Conservation (phyloP, 2,329 filamentous ascomycete genomes). For the Dactylella cylindrospora region DNA sequence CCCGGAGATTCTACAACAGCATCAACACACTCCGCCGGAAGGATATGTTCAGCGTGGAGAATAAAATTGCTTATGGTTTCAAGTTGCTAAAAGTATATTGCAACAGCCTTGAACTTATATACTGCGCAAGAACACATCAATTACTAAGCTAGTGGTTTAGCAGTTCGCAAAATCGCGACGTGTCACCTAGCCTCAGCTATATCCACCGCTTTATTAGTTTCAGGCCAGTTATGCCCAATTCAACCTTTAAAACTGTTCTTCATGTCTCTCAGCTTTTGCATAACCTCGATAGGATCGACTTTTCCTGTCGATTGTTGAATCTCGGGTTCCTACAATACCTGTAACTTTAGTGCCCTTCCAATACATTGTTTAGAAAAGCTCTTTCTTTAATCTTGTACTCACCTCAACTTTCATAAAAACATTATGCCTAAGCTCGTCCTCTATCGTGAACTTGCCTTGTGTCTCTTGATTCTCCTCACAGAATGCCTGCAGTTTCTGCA, state of each 20-base stretch:
- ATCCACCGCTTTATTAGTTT: too few species aligned
- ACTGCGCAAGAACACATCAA: too few species aligned
- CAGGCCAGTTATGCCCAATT: not conserved
- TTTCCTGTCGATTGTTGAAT: conserved; percentile 83
- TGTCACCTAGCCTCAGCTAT: too few species aligned
- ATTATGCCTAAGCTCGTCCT: conserved; percentile 95
- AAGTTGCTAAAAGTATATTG: not conserved
- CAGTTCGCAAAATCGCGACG: too few species aligned
- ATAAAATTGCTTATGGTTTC: too few species aligned
- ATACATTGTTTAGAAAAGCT: conserved; percentile 35
- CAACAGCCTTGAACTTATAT: not conserved
- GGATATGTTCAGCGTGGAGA: too few species aligned
- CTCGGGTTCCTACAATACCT: conserved; percentile 65
- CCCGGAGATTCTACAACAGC: conserved; percentile 39
- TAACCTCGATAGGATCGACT: conserved; percentile 77
- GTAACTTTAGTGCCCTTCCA: too few species aligned
- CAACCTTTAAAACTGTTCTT: conserved; percentile 65
- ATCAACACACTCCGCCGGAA: too few species aligned
- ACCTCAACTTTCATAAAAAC: conserved; percentile 90
- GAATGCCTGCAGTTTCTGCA: conserved; percentile 75
- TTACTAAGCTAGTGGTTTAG: too few species aligned
- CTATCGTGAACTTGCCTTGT: conserved; percentile 94
- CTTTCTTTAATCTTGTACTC: conserved; percentile 51
- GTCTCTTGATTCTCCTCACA: conserved; percentile 78
- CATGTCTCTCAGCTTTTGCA: conserved; percentile 82